Base-by-base conservation (phyloP, 306 rosid species). In the Fagus sylvatica region DNA sequence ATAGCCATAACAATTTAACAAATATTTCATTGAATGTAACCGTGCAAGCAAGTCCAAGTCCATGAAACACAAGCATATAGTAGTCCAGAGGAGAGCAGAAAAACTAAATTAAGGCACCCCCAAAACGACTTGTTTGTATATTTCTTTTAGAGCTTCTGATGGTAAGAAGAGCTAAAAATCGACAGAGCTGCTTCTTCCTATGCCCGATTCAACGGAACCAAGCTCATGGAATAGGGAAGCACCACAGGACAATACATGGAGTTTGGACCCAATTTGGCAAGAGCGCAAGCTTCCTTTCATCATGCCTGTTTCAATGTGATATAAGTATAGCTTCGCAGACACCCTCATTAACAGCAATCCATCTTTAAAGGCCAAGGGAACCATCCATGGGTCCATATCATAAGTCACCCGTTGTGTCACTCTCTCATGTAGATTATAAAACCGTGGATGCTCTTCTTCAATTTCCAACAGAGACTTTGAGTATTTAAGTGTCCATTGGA, bases 311-410 rank as follows among this genome's bases (percentile, higher is more conserved):
- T 84, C 82, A 12, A 78, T 62, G 65, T 88, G 82, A 64, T 83
- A 87, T 7, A 74, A 57, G 80, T 81, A 90, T 2, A 90, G 11
- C 39, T 54, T 57, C 22, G 54, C 48, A 15, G 64, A 76, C 30
- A 90, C 93, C 78, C 83, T 88, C 78, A 88, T 64, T 1, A 90
- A 73, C 60, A 89, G 53, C n/a, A 81, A 4, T 33, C 89, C 93
- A 37, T 88, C 96, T 64, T 83, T 80, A 76, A 87, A 88, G 4
- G 85, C 87, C 3, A 87, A 61, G 16, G 91, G 91, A 53, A 80
- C 83, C 86, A 90, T 85, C 90, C 87, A 86, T 7, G 88, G 86
- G 11, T 37, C 78, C 53, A 32, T 17, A 59, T 39, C 79, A 8
- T 5, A 2, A 22, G 32, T n/a, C 73, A 28, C 4, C 36, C 69